Conservation (phyloP, 805 yeast species). For the Metschnikowia hibisci region DNA sequence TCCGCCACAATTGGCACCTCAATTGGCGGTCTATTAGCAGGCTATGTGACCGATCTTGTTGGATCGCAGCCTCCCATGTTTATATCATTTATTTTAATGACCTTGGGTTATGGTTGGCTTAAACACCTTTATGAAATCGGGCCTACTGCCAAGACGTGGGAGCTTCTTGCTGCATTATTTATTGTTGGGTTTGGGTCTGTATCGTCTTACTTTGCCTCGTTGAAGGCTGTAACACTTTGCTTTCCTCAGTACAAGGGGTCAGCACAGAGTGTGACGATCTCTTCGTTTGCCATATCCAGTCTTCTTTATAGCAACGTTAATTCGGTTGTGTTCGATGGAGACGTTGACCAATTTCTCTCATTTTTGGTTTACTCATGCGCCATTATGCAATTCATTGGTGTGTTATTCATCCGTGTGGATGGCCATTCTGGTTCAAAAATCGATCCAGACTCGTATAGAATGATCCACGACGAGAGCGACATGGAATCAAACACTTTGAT, state of each 20-base stretch:
- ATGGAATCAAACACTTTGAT: constrained; percentile 1
- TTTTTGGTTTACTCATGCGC: constrained; percentile 25
- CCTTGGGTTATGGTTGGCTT: constrained; percentile 28
- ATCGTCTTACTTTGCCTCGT: constrained; percentile 31
- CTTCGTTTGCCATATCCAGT: constrained; percentile 35
- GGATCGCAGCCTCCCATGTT: constrained; percentile 35
- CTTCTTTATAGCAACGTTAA: constrained; percentile 24
- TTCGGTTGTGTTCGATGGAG: constrained; percentile 20
- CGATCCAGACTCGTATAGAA: not conserved
- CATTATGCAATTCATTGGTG: constrained; percentile 25
- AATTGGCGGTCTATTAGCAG: constrained; percentile 31
- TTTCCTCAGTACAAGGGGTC: constrained; percentile 32
- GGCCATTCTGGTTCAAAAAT: constrained; percentile 16
- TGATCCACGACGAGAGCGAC: not conserved
- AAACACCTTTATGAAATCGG: constrained; percentile 22
- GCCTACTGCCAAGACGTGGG: constrained; percentile 12
- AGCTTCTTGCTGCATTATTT: constrained; percentile 26
- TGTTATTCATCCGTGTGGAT: constrained; percentile 28
- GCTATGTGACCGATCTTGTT: constrained; percentile 30
- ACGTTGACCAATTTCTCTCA: constrained; percentile 22
- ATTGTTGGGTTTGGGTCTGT: constrained; percentile 32
- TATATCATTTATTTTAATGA: constrained; percentile 21
- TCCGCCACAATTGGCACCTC: constrained; percentile 31
- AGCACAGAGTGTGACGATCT: constrained; percentile 35
- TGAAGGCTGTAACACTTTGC: constrained; percentile 32